A percentile compares a stretch with the other conserved stretches of the same genome.
Evolutionary conservation across 1,139 yeast genomes (phyloP).

Genomic region (Yamadazyma oceani): DNA sequence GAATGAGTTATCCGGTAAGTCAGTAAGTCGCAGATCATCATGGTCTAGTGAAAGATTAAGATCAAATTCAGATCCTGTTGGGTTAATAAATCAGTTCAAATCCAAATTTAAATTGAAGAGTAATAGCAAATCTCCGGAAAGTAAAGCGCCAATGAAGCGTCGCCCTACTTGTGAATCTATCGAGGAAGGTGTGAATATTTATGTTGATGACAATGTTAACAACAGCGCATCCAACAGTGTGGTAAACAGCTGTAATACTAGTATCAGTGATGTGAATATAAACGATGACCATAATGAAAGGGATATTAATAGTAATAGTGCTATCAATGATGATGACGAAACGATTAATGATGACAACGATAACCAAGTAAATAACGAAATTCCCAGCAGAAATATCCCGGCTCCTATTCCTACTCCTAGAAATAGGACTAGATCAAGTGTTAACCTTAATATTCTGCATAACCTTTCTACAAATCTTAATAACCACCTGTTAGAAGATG

Average conservation of each 20-base stretch:
- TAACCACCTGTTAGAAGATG: conserved; percentile 14
- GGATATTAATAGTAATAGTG: neutral
- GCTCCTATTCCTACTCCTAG: conserved; percentile 2
- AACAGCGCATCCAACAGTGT: neutral
- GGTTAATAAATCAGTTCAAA: conserved; percentile 11
- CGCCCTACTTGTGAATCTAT: conserved; percentile 1
- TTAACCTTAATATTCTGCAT: conserved; percentile 6
- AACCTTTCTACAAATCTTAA: conserved; percentile 1
- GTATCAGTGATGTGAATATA: neutral
- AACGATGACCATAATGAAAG: neutral
- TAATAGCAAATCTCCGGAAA: neutral
- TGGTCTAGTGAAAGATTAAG: conserved; percentile 10
- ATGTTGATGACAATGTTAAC: neutral
- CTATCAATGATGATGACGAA: conserved; percentile 1
- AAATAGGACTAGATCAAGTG: conserved; percentile 1
- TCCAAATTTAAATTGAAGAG: conserved; percentile 7
- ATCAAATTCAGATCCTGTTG: conserved; percentile 20
- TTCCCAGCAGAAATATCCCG: neutral
- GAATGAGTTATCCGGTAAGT: neutral
- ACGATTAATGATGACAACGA: neutral
- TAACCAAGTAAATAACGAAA: neutral
- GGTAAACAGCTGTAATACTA: conserved; percentile 1
- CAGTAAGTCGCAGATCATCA: conserved; percentile 1
- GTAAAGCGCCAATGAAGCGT: neutral
- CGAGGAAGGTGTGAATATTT: neutral